Evolutionary conservation across 164 flowering plant species (phyloP).

Genomic region (Stephania japonica): DNA sequence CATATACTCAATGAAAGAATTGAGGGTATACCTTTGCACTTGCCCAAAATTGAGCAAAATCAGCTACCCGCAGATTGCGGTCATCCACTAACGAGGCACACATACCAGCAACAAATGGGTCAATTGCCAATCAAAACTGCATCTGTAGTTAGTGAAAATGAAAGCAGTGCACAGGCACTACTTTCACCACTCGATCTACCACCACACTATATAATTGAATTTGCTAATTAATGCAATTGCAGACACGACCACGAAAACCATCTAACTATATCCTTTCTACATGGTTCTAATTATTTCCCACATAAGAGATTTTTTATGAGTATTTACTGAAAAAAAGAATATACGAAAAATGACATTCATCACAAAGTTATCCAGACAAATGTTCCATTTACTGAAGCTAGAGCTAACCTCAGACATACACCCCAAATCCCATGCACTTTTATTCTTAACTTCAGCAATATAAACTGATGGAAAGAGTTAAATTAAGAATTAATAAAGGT

Average conservation of each 20-base stretch:
- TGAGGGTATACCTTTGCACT: slow-evolving; percentile 90
- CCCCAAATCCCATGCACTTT: slow-evolving; percentile 11
- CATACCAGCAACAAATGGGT: slow-evolving; percentile 93
- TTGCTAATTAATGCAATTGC: slow-evolving; percentile 22
- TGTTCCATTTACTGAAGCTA: slow-evolving; percentile 8
- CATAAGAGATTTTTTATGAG: not conserved
- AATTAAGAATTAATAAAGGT: not conserved
- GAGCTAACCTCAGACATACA: slow-evolving; percentile 7
- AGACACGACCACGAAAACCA: slow-evolving; percentile 17
- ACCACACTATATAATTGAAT: slow-evolving; percentile 36
- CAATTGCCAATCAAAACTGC: slow-evolving; percentile 92
- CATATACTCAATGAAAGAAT: slow-evolving; percentile 32
- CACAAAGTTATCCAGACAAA: slow-evolving; percentile 2
- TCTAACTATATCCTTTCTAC: slow-evolving; percentile 15
- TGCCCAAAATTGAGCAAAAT: slow-evolving; percentile 99
- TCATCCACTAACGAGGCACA: slow-evolving; percentile 99
- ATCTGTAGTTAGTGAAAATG: slow-evolving; percentile 80
- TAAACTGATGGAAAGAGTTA: slow-evolving; percentile 10
- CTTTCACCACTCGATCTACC: slow-evolving; percentile 56
- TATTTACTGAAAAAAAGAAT: slow-evolving; percentile 6
- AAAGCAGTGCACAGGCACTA: slow-evolving; percentile 75
- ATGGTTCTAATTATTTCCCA: slow-evolving; percentile 7
- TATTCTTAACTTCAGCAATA: slow-evolving; percentile 5
- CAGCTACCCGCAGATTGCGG: slow-evolving; percentile 99
- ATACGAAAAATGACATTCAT: slow-evolving; percentile 9